Evolutionary conservation across 1,284 basidiomycete species (phyloP).

Genomic region (Cerrena zonata): DNA sequence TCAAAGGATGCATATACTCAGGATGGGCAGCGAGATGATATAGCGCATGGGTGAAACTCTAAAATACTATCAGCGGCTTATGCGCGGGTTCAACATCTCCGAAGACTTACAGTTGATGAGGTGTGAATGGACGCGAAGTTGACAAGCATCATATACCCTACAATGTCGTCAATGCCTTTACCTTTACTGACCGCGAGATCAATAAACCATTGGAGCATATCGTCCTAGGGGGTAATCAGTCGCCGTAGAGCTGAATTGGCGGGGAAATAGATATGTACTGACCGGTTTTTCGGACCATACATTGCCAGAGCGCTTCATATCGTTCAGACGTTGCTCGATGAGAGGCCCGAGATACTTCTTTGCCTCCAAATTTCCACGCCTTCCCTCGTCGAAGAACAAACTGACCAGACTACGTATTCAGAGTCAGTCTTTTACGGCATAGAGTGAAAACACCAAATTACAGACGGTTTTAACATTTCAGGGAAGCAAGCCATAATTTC

Average conservation of each 20-base stretch:
- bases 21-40: conserved; percentile 34
- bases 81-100: no score
- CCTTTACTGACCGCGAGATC: not conserved
- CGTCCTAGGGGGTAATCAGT: no score
- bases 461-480: conserved; percentile 15
- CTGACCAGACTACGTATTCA: no score
- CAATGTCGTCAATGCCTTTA: not conserved
- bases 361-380: not conserved
- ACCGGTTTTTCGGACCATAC: conserved; percentile 16
- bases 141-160: not conserved
- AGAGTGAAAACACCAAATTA: not conserved
- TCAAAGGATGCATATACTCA: conserved; percentile 32
- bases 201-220: not conserved
- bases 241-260: no score
- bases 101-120: not conserved
- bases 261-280: no score
- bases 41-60: conserved; percentile 27
- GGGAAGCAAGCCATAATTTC: conserved; percentile 12
- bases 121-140: conserved; percentile 4
- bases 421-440: not conserved
- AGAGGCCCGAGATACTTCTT: conserved; percentile 6
- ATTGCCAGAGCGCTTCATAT: conserved; percentile 10
- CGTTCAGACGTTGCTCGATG: conserved; percentile 9
- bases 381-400: not conserved
- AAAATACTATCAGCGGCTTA: not conserved